Base-by-base conservation (phyloP, 495 filamentous ascomycete genomes). In the Podospora pseudocomata region DNA sequence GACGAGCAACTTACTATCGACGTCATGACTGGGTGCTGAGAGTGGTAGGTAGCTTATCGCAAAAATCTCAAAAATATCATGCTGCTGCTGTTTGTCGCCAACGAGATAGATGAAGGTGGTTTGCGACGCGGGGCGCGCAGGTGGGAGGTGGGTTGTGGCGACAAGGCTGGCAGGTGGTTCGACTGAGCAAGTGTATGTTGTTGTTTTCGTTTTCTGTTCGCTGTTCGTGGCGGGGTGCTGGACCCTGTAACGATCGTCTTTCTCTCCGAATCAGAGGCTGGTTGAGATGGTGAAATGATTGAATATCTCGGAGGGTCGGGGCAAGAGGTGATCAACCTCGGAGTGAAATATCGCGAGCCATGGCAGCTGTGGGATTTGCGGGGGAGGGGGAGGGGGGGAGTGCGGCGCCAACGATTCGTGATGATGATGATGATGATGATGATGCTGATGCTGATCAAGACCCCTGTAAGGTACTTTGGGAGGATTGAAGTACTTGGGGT, bases 1-100 rank as follows among this genome's bases (percentile, higher is more conserved):
- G 20, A 23, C 9, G 39, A 49, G 39, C 13, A 54, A 79, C 80
- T 80, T 70, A 82, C 80, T 76, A 82, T 82, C 71, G 79, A 82
- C 76, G 80, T 80, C 80, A 82, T 82, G 77, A 67, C 69, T 74
- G 54, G 30, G 15, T 49, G 39, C 3, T 49, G 39, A 49, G 30
- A 60, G 59, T 23, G 20, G 20, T 23, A 23, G 63, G 56, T 70
- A 63, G 69, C 66, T 71, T 68, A 70, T 69, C 67, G 55, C 63
- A 23, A 32, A 32, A 30, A 7, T 11, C 6, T n/a, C 23, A 15
- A n/a, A 61, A 61, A 30, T 61, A n/a, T 61, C 28, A 61, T 61
- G 59, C 13, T 11, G 39, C 20, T 23, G 20, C 20, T 23, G 20
- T 23, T 49, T 49, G 39, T 3, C 13, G 39, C 39, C 39, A 49